phyloP scores from a whole-genome alignment of 1,284 basidiomycete species.

The Cryptococcus depauperatus region DNA sequence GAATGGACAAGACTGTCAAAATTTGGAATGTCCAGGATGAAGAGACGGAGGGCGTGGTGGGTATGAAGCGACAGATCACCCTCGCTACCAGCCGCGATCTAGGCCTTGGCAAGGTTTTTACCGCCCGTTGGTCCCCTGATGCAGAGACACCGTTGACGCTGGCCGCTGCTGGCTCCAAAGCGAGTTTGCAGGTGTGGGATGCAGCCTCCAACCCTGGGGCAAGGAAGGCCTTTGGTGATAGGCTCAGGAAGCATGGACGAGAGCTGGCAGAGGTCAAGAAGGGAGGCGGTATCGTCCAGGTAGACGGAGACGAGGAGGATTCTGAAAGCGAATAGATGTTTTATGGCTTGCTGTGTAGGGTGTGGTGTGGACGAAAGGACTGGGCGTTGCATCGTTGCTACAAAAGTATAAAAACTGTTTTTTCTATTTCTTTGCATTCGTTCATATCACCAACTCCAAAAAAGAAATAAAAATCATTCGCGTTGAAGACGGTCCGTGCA shows the following conservation, averaged over 20 bases:
- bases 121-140: constrained; percentile 82
- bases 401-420: no score
- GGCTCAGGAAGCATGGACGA: constrained; percentile 62
- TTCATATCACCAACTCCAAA: no score
- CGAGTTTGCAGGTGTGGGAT: constrained; percentile 92
- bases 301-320: constrained; percentile 60
- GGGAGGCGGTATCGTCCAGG: constrained; percentile 59
- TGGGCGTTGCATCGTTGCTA: no score
- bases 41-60: constrained; percentile 52
- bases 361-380: no score
- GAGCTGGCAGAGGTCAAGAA: constrained; percentile 53
- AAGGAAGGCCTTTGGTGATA: constrained; percentile 66
- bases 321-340: constrained; percentile 9
- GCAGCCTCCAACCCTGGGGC: constrained; percentile 67
- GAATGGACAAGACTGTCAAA: constrained; percentile 87
- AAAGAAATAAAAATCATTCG: no score
- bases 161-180: constrained; percentile 88
- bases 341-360: no score
- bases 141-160: constrained; percentile 72
- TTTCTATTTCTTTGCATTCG: no score
- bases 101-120: constrained; percentile 95
- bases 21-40: constrained; percentile 79
- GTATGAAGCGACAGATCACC: constrained; percentile 64
- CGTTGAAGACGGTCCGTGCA: no score
- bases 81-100: constrained; percentile 83